Percentiles rank a stretch among this genome's conserved stretches.
Conservation (phyloP, 2,329 filamentous ascomycete genomes). For the Exophiala xenobiotica region DNA sequence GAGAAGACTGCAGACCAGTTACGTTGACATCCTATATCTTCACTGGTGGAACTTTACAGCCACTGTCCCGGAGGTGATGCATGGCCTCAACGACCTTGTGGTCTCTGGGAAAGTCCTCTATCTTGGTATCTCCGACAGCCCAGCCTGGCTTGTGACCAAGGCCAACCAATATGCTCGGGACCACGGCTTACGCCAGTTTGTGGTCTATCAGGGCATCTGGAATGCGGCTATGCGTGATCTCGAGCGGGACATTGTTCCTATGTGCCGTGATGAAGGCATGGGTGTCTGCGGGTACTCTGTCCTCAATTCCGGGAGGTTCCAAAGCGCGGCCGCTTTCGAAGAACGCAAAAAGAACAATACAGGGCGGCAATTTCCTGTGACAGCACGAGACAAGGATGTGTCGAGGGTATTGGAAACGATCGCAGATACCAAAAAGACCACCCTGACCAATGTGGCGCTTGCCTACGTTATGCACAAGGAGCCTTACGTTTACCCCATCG, state of each 20-base stretch:
- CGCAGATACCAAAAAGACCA: neutral
- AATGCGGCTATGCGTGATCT: slow-evolving; percentile 61
- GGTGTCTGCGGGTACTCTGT: slow-evolving; percentile 56
- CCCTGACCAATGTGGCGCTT: slow-evolving; percentile 38
- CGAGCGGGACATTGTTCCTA: slow-evolving; percentile 66
- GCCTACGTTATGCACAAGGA: slow-evolving; percentile 55
- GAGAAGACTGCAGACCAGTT: slow-evolving; percentile 36
- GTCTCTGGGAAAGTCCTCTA: slow-evolving; percentile 64
- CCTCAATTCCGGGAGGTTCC: slow-evolving; percentile 53
- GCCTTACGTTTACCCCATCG: slow-evolving; percentile 54
- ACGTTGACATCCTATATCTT: slow-evolving; percentile 39
- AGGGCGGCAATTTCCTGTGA: slow-evolving; percentile 6
- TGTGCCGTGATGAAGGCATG: slow-evolving; percentile 63
- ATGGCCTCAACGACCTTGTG: slow-evolving; percentile 62
- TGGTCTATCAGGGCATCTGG: slow-evolving; percentile 67
- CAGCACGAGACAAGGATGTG: slow-evolving; percentile 62
- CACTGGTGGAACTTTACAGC: slow-evolving; percentile 63
- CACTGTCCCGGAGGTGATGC: slow-evolving; percentile 67
- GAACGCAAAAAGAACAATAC: slow-evolving; percentile 7
- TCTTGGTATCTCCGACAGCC: slow-evolving; percentile 52
- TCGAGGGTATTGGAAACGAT: slow-evolving; percentile 57
- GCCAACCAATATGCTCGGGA: slow-evolving; percentile 61
- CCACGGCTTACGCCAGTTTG: slow-evolving; percentile 68
- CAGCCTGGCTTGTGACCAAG: slow-evolving; percentile 40
- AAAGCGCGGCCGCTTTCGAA: slow-evolving; percentile 37